phyloP scores from a whole-genome alignment of 1,139 yeast genomes.

The Kluyveromyces marxianus region DNA sequence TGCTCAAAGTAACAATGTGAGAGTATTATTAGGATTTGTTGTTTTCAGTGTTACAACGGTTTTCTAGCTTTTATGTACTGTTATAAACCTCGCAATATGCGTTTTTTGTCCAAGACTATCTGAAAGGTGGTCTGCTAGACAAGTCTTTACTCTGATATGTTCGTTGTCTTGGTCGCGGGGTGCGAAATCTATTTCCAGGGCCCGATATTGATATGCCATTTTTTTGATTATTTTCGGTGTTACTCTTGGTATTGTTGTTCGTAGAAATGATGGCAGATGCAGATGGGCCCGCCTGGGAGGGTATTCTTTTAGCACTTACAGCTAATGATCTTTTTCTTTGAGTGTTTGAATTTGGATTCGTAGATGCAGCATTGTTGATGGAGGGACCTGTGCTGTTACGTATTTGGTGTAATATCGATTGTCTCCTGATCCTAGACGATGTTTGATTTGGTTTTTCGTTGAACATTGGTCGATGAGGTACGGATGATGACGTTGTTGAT shows the following conservation, averaged over 20 bases:
- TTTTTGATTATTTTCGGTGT: conserved; percentile 3
- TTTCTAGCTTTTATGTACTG: too few species aligned
- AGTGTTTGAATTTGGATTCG: conserved; percentile 4
- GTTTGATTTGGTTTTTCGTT: not conserved
- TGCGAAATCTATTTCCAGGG: not conserved
- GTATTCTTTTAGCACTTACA: conserved; percentile 24
- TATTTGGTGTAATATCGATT: conserved; percentile 28
- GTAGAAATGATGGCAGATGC: not conserved
- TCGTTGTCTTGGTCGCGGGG: not conserved
- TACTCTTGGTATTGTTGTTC: not conserved
- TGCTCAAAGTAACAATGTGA: too few species aligned
- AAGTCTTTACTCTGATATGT: conserved; percentile 1
- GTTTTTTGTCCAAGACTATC: conserved; percentile 7
- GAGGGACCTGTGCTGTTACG: conserved; percentile 22
- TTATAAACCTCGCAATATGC: too few species aligned
- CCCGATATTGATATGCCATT: not conserved
- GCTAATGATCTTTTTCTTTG: conserved; percentile 19
- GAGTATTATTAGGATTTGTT: too few species aligned
- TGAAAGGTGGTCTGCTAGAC: conserved; percentile 23
- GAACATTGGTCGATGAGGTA: not conserved
- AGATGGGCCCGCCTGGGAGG: conserved; percentile 6
- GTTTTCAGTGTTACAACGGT: too few species aligned
- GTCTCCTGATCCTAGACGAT: conserved; percentile 20
- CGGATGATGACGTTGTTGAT: conserved; percentile 2
- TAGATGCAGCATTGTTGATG: not conserved